Percentiles rank a stretch among this genome's conserved stretches.
These are phyloP conservation scores for Pichia ethanolica DNA, from an alignment of 805 yeast species.

Conservation along the genomic window DNA sequence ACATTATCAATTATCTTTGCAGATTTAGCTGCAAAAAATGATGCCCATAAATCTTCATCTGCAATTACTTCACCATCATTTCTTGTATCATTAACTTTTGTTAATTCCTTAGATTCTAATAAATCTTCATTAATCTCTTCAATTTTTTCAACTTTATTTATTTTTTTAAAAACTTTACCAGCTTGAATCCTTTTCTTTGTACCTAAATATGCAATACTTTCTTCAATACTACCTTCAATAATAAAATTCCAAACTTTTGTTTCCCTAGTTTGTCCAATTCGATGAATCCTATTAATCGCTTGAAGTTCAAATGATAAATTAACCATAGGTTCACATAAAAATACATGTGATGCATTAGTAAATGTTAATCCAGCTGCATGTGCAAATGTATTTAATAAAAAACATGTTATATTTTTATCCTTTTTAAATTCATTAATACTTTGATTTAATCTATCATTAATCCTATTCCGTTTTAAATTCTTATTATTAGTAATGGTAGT, in stretches of 20 bases:
- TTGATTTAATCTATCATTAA: conserved; percentile 14
- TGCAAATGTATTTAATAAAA: conserved; percentile 74
- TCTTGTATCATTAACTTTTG: conserved; percentile 43
- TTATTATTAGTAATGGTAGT: no score
- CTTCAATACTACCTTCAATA: conserved; percentile 80
- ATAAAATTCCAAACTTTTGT: conserved; percentile 93
- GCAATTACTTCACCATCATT: conserved; percentile 55
- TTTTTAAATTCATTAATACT: conserved; percentile 56
- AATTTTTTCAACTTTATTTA: conserved; percentile 8
- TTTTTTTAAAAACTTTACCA: conserved; percentile 23
- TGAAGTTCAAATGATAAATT: conserved; percentile 84
- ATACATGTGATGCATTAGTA: conserved; percentile 87
- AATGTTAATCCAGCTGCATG: conserved; percentile 89
- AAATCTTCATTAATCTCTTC: conserved; percentile 29
- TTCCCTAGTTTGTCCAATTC: conserved; percentile 78
- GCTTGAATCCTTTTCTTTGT: conserved; percentile 50
- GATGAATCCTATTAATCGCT: conserved; percentile 84
- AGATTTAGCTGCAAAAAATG: conserved; percentile 40
- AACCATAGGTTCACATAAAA: conserved; percentile 86
- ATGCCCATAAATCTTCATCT: conserved; percentile 53
- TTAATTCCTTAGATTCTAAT: conserved; percentile 49
- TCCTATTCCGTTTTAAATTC: not conserved
- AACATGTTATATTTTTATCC: conserved; percentile 64
- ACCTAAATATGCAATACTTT: conserved; percentile 66
- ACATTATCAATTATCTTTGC: conserved; percentile 17